Base-by-base conservation (phyloP, 2,329 filamentous ascomycete genomes). In the Eurotiales sp. region DNA sequence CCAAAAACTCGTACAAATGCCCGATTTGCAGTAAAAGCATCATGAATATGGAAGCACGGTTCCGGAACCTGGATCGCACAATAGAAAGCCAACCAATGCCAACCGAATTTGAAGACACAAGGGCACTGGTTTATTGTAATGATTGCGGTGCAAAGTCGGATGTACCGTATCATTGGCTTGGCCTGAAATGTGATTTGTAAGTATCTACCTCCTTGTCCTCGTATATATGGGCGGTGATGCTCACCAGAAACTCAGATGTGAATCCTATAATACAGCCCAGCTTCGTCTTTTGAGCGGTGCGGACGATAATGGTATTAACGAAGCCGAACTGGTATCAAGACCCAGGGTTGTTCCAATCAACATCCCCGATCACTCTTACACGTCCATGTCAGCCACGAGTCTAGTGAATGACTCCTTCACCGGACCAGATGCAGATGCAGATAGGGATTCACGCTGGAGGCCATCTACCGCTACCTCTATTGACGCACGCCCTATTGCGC, bases 11-110 rank as follows among this genome's bases (percentile, higher is more conserved):
- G 5, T 99, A 97, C 74, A 95, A 92, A 64, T 99, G 93, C 63
- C 93, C 92, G 0, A 90, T 96, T 44, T 99, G 93, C 78, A 95
- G 87, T 73, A 95, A 93, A 70, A 96, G 88, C 57, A 86, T 95
- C n/a, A 83, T 90, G 58, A 97, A 97, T 65, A 99, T 99, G 92
- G 92, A 96, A 64, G 82, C 88, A 32, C 88, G 95, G 60, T 99
- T 97, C 74, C 85, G 90, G 44, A 93, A 93, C 59, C 73, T 97
- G 29, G 92, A 96, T 62, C 82, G 90, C 47, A 86, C 90, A 45
- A 96, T 99, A 54, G 81, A 87, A 57, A 80, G 80, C 40, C 93
- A 99, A 65, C 93, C 93, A 1, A 97, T 99, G 90, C 93, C 93
- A 0, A 72, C 78, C 5, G 88, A 95, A 57, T 95, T 91, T 62